phyloP scores from a whole-genome alignment of 192 early-diverging fungal species.

The Coemansia sp. region DNA sequence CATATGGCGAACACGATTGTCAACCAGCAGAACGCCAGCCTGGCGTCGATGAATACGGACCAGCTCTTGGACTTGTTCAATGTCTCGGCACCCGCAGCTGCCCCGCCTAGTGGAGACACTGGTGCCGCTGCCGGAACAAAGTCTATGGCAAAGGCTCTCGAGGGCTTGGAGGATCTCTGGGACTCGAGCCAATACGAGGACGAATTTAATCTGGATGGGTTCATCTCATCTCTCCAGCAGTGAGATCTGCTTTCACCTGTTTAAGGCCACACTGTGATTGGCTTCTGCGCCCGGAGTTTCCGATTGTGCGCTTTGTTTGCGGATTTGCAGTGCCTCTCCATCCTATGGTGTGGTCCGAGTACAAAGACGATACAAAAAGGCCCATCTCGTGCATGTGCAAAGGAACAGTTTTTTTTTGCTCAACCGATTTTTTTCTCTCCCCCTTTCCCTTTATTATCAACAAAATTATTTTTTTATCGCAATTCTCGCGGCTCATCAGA shows the following conservation, averaged over 20 bases:
- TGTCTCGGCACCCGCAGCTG: constrained; percentile 56
- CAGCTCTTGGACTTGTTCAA: constrained; percentile 94
- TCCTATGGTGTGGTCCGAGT: neutral
- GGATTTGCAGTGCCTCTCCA: neutral
- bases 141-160: constrained; percentile 49
- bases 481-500: neutral
- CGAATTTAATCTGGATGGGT: constrained; percentile 80
- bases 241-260: neutral
- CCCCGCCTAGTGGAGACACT: constrained; percentile 1
- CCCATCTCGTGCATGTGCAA: neutral
- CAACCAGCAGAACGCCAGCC: constrained; percentile 93
- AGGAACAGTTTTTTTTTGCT: neutral
- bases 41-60: constrained; percentile 94
- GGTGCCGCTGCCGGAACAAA: constrained; percentile 18
- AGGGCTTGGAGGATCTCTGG: constrained; percentile 84
- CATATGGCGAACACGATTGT: constrained; percentile 96
- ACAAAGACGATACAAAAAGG: neutral
- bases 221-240: constrained; percentile 60
- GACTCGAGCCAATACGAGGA: constrained; percentile 88
- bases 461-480: neutral
- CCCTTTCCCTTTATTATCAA: neutral
- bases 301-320: neutral
- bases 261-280: too few species aligned
- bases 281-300: neutral
- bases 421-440: neutral